Evolutionary conservation across 192 early-diverging fungal species (phyloP).

Genomic region (Umbelopsis isabellina): DNA sequence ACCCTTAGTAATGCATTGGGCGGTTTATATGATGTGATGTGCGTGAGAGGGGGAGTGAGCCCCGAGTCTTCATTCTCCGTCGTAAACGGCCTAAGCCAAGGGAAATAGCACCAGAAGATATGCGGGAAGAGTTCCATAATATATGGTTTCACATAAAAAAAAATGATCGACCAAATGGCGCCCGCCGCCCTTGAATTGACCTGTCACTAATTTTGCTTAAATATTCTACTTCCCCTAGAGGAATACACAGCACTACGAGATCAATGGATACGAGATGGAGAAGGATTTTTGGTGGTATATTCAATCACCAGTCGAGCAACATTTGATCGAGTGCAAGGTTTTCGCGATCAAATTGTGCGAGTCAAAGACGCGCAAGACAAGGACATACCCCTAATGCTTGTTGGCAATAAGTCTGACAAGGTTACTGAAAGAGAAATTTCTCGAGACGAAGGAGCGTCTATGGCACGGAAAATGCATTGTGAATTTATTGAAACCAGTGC

Average conservation of each 20-base stretch:
- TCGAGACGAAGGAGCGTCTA: constrained; percentile 76
- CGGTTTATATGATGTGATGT: not conserved
- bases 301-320: constrained; percentile 87
- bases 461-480: constrained; percentile 75
- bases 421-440: constrained; percentile 83
- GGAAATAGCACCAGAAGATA: too few species aligned
- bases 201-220: not conserved
- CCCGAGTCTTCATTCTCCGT: too few species aligned
- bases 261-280: constrained; percentile 76
- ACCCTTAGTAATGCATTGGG: not conserved
- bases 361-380: constrained; percentile 84
- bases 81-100: too few species aligned
- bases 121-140: too few species aligned
- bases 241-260: constrained; percentile 78
- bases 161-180: constrained; percentile 1
- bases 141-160: not conserved
- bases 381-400: constrained; percentile 80
- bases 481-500: constrained; percentile 92
- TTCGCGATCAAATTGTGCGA: constrained; percentile 86
- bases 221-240: constrained; percentile 40
- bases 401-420: constrained; percentile 96
- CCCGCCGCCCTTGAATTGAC: too few species aligned
- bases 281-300: constrained; percentile 91
- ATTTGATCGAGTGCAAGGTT: constrained; percentile 86
- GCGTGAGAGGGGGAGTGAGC: too few species aligned